Evolutionary conservation across 1,139 yeast species (phyloP).

Genomic region (Yamadazyma dendronema): DNA sequence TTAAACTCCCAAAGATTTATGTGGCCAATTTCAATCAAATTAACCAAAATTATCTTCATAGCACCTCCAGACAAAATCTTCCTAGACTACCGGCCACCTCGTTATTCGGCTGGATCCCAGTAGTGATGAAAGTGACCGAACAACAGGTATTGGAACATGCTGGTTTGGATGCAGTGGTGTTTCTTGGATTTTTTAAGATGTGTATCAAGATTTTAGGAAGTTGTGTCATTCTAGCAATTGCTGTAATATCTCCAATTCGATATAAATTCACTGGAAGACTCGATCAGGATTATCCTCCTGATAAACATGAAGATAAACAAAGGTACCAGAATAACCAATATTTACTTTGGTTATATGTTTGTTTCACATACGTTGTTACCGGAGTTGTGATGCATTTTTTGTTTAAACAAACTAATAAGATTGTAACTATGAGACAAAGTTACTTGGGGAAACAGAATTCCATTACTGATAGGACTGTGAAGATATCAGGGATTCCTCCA

Average conservation of each 20-base stretch:
- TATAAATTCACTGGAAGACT: slow-evolving; percentile 67
- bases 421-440: slow-evolving; percentile 39
- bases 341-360: slow-evolving; percentile 40
- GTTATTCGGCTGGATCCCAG: slow-evolving; percentile 77
- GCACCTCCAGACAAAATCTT: slow-evolving; percentile 38
- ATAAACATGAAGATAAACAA: slow-evolving; percentile 27
- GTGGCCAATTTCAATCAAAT: slow-evolving; percentile 52
- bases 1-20: slow-evolving; percentile 68
- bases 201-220: slow-evolving; percentile 60
- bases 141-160: slow-evolving; percentile 81
- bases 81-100: slow-evolving; percentile 40
- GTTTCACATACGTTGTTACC: slow-evolving; percentile 43
- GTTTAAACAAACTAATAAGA: slow-evolving; percentile 35
- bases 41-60: slow-evolving; percentile 44
- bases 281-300: slow-evolving; percentile 52
- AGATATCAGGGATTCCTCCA: slow-evolving; percentile 60
- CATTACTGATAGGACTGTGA: slow-evolving; percentile 46
- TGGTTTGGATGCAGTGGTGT: slow-evolving; percentile 92
- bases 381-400: slow-evolving; percentile 32
- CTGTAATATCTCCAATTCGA: slow-evolving; percentile 71
- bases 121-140: slow-evolving; percentile 64
- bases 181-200: slow-evolving; percentile 76
- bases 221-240: slow-evolving; percentile 61
- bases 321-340: slow-evolving; percentile 18
- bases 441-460: slow-evolving; percentile 45